A percentile compares a stretch with the other conserved stretches of the same genome.
Evolutionary conservation across 2,329 filamentous ascomycete genomes (phyloP).

Genomic region (Xylariaceae sp.): DNA sequence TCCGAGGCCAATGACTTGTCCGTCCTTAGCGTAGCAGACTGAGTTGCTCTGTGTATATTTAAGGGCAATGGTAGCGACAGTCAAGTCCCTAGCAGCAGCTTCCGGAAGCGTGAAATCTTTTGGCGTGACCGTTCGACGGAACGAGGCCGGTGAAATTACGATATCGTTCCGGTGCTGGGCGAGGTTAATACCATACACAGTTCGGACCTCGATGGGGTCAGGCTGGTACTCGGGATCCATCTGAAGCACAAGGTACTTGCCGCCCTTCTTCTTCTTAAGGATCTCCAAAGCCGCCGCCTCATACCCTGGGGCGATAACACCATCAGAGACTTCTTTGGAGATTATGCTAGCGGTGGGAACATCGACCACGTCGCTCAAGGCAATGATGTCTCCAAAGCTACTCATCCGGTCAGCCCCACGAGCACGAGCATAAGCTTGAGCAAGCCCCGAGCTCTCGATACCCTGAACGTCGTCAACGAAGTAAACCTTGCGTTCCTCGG

Average conservation of each 20-base stretch:
- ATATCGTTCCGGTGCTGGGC: slow-evolving; percentile 93
- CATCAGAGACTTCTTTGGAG: slow-evolving; percentile 95
- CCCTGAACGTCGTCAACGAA: slow-evolving; percentile 96
- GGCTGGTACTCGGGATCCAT: slow-evolving; percentile 89
- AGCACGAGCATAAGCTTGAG: slow-evolving; percentile 93
- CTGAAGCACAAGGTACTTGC: slow-evolving; percentile 93
- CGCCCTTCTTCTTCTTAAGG: slow-evolving; percentile 96
- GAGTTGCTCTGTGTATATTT: slow-evolving; percentile 99
- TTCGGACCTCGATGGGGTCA: slow-evolving; percentile 78
- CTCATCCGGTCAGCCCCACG: slow-evolving; percentile 98
- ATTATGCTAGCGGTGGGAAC: slow-evolving; percentile 96
- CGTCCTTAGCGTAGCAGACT: slow-evolving; percentile 94
- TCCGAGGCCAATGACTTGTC: slow-evolving; percentile 90
- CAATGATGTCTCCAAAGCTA: slow-evolving; percentile 96
- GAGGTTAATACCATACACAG: slow-evolving; percentile 86
- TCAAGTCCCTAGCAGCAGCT: slow-evolving; percentile 82
- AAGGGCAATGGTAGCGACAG: slow-evolving; percentile 92
- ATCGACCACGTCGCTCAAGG: slow-evolving; percentile 88
- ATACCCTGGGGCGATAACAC: slow-evolving; percentile 90
- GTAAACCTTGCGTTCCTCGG: slow-evolving; percentile 93
- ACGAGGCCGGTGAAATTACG: slow-evolving; percentile 81
- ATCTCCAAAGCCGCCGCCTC: slow-evolving; percentile 84
- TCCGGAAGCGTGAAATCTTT: slow-evolving; percentile 80
- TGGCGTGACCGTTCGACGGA: slow-evolving; percentile 82
- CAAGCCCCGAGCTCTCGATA: slow-evolving; percentile 81